Evolutionary conservation across 1,284 basidiomycete genomes (phyloP), one percentile per base, ranked within the genome.

Genomic region (Crucibulum parvulum): DNA sequence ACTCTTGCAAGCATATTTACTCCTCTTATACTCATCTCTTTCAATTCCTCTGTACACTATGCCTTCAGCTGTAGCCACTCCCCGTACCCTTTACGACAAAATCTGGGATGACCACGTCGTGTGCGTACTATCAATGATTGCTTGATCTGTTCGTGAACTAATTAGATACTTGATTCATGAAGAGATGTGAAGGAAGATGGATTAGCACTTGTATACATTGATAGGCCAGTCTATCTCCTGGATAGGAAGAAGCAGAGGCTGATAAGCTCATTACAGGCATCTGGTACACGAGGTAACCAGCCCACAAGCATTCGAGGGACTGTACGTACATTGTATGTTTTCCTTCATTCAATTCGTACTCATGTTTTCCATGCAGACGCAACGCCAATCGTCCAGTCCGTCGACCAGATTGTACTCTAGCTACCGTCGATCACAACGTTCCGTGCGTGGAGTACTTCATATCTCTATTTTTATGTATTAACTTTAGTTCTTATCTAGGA

Each of bases 61-160:
- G 90, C 85, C 90, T 63, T 80, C 78, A 56, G 78, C 84, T 39
- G 72, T 85, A 24, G 68, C 79, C 59, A 74, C 81, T 37, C 93
- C 94, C 13, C 88, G 93, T 65, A 97, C 95, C 51, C 82, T 97
- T 41, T 96, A 97, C 79, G 95, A 97, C 80, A 97, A 97, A 82
- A 94, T 98, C 68, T 98, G 94, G 88, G 94, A 97, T 68, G 94
- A 97, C 76, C 95, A 98, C 79, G 87, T 96, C 71, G 91, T 98
- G 92, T 93, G 69, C 64, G 89, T 80, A 15, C 31, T n/a, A 37
- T 53, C 56, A 55, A 38, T 41, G 47, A 55, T 64, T 53, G 47
- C 48, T 41, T 53, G 46, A 56, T 35, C 39, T 45, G 39, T 36
- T 45, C 9, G 41, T 15, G 15, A 45, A 50, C 51, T 53, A 53